Evolutionary conservation across 2,329 filamentous ascomycete species (phyloP), one percentile per base, ranked within the genome.

Genomic region (Teratosphaeria gauchensis): DNA sequence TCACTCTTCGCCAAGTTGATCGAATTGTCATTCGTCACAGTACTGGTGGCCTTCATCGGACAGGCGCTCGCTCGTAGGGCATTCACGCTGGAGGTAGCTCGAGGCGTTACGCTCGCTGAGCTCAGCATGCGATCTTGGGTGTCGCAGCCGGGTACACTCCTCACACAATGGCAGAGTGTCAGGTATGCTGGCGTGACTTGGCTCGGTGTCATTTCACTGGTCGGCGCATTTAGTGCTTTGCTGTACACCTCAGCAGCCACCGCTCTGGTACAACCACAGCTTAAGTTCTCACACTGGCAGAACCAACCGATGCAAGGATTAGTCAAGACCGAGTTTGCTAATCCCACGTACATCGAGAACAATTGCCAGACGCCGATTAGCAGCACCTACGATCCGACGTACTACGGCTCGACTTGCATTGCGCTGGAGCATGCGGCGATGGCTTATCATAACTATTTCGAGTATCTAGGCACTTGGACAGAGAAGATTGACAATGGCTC

Each of bases 181-280:
- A 79, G 80, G 4, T 85, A 87, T 60, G 85, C 86, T 0, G 85
- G 78, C 0, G 63, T 82, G 1, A 87, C 85, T 0, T 64, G 88
- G 0, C 74, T 92, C 1, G 89, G 89, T 0, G 68, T 79, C 1
- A 66, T 90, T 2, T 83, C 86, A 0, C 71, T 92, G 14, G 74
- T 83, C 1, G 85, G 86, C 1, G 84, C 88, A 0, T 61, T 90
- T 1, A 77, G 84, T 1, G 83, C 85, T 0, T 84, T 87, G 66
- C 78, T 92, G 5, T 94, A 92, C 68, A 90, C 87, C 0, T 88
- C 88, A 1, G 89, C 89, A 0, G 87, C 87, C 0, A 86, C 90
- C 62, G 85, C 88, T 8, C 76, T 92, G 71, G 87, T 92, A 0
- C 80, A 87, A 2, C 89, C 89, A 0, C 87, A 88, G 65, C 77